phyloP scores from a whole-genome alignment of 2,329 filamentous ascomycete species.

The Mariannaea elegans region DNA sequence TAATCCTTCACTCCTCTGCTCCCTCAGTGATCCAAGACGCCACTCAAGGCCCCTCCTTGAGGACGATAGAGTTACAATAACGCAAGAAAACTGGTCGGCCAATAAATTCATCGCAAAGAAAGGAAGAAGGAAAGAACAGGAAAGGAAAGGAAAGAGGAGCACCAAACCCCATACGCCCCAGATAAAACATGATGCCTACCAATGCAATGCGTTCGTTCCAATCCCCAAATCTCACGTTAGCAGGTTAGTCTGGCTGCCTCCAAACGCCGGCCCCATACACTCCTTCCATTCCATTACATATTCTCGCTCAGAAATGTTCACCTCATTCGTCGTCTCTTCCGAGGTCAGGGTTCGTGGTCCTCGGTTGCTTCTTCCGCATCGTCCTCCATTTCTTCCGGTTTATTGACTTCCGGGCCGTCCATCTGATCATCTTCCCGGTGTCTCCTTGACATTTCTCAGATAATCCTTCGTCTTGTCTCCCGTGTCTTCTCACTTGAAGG shows the following conservation, averaged over 20 bases:
- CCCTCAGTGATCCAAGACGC: conserved; percentile 25
- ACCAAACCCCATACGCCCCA: conserved; percentile 33
- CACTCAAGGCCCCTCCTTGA: conserved; percentile 12
- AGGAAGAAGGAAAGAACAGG: conserved; percentile 1
- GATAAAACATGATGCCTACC: conserved; percentile 36
- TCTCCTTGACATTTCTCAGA: no score
- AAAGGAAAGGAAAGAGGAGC: conserved; percentile 11
- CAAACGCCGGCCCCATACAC: conserved; percentile 39
- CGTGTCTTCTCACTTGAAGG: no score
- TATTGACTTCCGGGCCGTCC: not conserved
- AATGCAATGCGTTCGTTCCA: conserved; percentile 33
- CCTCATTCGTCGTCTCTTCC: not conserved
- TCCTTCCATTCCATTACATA: conserved; percentile 24
- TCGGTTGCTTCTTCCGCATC: no score
- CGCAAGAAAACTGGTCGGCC: conserved; percentile 6
- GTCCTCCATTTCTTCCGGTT: no score
- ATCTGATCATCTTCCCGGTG: not conserved
- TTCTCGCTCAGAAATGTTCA: not conserved
- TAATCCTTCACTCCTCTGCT: conserved; percentile 19
- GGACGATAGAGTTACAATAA: conserved; percentile 33
- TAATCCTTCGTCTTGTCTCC: no score
- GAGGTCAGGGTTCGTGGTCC: no score
- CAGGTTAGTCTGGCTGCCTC: conserved; percentile 23
- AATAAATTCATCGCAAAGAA: conserved; percentile 14
- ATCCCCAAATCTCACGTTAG: conserved; percentile 22